Conservation (phyloP, 805 yeast genomes). For the Metschnikowia lachancei region DNA sequence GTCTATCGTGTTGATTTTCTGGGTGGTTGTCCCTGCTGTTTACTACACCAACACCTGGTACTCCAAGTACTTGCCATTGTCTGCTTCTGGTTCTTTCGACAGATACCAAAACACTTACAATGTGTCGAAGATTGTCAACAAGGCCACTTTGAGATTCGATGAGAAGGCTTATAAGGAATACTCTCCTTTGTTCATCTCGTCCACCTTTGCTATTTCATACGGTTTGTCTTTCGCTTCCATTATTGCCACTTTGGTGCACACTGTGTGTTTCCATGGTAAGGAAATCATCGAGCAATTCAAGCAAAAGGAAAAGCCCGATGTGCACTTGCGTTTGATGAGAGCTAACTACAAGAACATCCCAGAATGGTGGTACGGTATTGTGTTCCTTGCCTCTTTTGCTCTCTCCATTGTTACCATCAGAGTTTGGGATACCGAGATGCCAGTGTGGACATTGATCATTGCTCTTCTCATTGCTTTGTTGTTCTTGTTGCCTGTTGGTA, state of each 20-base stretch:
- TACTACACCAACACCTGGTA: slow-evolving; percentile 58
- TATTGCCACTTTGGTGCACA: slow-evolving; percentile 57
- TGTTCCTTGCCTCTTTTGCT: slow-evolving; percentile 33
- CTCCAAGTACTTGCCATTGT: slow-evolving; percentile 58
- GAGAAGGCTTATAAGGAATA: slow-evolving; percentile 49
- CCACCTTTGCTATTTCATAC: slow-evolving; percentile 58
- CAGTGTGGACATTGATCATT: slow-evolving; percentile 40
- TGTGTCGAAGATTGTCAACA: slow-evolving; percentile 47
- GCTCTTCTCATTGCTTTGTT: slow-evolving; percentile 39
- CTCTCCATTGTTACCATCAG: slow-evolving; percentile 38
- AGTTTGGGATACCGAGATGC: slow-evolving; percentile 43
- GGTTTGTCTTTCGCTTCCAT: slow-evolving; percentile 61
- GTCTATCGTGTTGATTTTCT: slow-evolving; percentile 37
- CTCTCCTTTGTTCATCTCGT: slow-evolving; percentile 62
- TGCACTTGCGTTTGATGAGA: slow-evolving; percentile 56
- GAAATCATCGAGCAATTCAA: slow-evolving; percentile 41
- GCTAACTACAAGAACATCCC: slow-evolving; percentile 39
- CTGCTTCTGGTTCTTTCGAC: slow-evolving; percentile 49
- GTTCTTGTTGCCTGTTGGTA: slow-evolving; percentile 41
- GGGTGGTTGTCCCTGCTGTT: slow-evolving; percentile 53
- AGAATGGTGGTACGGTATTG: slow-evolving; percentile 43
- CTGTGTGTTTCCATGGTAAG: slow-evolving; percentile 53
- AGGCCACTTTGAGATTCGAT: slow-evolving; percentile 40
- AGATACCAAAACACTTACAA: slow-evolving; percentile 50
- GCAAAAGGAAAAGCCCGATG: slow-evolving; percentile 34